phyloP scores from a whole-genome alignment of 2,329 filamentous ascomycete genomes.

The Aspergillus japonicus region DNA sequence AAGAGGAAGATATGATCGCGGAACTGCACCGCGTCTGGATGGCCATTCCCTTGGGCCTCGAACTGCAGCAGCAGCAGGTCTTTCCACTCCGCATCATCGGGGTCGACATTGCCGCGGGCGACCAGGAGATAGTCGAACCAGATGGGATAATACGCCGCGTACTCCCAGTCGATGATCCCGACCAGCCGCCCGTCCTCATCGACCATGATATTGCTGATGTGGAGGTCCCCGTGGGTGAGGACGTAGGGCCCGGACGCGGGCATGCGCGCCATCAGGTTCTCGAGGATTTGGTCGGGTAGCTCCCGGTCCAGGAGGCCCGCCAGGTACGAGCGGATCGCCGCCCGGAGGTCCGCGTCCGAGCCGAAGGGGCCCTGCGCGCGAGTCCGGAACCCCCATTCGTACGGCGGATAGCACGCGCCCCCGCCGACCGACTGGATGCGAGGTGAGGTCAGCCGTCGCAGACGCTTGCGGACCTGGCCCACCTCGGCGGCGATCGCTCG shows the following conservation, averaged over 20 bases:
- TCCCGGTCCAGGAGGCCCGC: conserved; percentile 8
- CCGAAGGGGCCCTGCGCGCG: conserved; percentile 18
- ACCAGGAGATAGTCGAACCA: conserved; percentile 38
- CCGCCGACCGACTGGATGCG: conserved; percentile 18
- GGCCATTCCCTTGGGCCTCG: conserved; percentile 17
- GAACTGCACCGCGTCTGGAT: conserved; percentile 21
- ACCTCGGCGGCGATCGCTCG: conserved; percentile 19
- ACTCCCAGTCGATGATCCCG: conserved; percentile 33
- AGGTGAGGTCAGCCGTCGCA: conserved; percentile 13
- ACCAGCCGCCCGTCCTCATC: conserved; percentile 20
- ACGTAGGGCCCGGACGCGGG: conserved; percentile 25
- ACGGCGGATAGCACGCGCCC: conserved; percentile 16
- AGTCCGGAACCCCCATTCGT: conserved; percentile 3
- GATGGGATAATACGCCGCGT: conserved; percentile 29
- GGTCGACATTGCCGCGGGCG: conserved; percentile 19
- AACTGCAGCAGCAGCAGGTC: conserved; percentile 22
- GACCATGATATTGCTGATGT: conserved; percentile 29
- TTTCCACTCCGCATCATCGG: conserved; percentile 26
- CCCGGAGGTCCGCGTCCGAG: conserved; percentile 20
- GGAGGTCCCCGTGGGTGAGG: conserved; percentile 28
- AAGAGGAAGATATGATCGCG: conserved; percentile 23
- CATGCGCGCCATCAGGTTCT: conserved; percentile 21
- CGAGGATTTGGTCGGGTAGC: conserved; percentile 14
- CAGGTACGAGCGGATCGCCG: conserved; percentile 13
- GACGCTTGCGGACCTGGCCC: conserved; percentile 13